Conservation (phyloP, 2,329 filamentous ascomycete genomes). For the Septoria linicola region DNA sequence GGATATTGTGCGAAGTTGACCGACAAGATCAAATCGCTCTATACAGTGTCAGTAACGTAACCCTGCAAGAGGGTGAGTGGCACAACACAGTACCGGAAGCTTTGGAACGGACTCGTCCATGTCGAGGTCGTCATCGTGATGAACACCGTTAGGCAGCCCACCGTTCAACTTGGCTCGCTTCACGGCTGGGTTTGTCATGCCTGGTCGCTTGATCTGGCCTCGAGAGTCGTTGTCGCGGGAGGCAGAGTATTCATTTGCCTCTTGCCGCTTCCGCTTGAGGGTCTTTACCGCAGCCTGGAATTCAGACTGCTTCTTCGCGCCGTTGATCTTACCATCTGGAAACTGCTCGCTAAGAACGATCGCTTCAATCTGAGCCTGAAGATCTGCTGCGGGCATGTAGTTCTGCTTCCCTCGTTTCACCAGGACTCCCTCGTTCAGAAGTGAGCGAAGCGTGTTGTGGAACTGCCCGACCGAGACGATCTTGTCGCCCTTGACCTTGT, state of each 20-base stretch:
- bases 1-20: constrained; percentile 83
- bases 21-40: constrained; percentile 72
- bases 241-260: constrained; percentile 41
- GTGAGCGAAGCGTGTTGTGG: constrained; percentile 45
- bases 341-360: constrained; percentile 58
- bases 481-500: constrained; percentile 23
- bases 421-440: constrained; percentile 66
- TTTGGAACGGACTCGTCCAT: constrained; percentile 31
- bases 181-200: constrained; percentile 12
- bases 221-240: constrained; percentile 30
- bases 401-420: constrained; percentile 57
- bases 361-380: constrained; percentile 60
- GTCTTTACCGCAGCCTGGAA: constrained; percentile 58
- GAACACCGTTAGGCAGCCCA: constrained; percentile 33
- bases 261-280: constrained; percentile 54
- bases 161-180: constrained; percentile 40
- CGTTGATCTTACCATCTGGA: constrained; percentile 54
- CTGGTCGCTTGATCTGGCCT: constrained; percentile 30
- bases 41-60: constrained; percentile 30
- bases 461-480: constrained; percentile 43
- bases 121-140: constrained; percentile 22
- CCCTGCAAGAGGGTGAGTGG: constrained; percentile 21
- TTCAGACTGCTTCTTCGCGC: constrained; percentile 65
- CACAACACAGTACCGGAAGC: constrained; percentile 40
- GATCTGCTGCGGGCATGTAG: constrained; percentile 58